Conservation (phyloP, 768 basidiomycete species). For the Antrodiella citrinella region DNA sequence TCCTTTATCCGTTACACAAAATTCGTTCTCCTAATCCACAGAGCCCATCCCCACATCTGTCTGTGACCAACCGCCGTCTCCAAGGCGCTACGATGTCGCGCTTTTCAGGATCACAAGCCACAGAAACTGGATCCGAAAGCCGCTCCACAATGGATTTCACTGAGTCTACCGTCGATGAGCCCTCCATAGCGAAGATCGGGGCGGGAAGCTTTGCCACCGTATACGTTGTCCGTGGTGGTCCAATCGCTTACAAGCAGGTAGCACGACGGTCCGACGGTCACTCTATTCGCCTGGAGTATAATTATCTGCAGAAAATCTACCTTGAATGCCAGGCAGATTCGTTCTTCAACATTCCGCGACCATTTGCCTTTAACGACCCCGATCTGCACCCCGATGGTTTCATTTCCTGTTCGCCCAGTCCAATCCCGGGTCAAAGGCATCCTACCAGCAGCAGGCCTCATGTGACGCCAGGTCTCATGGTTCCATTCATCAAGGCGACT, state of each 20-base stretch:
- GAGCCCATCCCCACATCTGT: too few species aligned
- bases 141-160: neutral
- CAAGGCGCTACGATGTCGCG: too few species aligned
- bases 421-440: neutral
- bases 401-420: neutral
- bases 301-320: constrained; percentile 11
- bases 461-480: neutral
- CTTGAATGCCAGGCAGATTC: constrained; percentile 11
- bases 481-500: neutral
- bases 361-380: constrained; percentile 17
- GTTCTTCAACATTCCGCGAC: constrained; percentile 18
- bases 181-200: neutral
- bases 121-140: too few species aligned
- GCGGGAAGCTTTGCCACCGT: constrained; percentile 5
- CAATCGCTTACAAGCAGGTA: neutral
- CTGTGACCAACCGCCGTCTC: too few species aligned
- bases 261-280: neutral
- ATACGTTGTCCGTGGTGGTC: constrained; percentile 1
- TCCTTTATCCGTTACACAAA: too few species aligned
- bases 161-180: neutral
- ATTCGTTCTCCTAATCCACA: too few species aligned
- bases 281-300: constrained; percentile 9
- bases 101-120: too few species aligned
- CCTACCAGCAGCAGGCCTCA: neutral
- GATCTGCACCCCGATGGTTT: neutral